These are phyloP conservation scores for Podaxis rugospora DNA, from an alignment of 768 basidiomycete species.

Conservation along the genomic window DNA sequence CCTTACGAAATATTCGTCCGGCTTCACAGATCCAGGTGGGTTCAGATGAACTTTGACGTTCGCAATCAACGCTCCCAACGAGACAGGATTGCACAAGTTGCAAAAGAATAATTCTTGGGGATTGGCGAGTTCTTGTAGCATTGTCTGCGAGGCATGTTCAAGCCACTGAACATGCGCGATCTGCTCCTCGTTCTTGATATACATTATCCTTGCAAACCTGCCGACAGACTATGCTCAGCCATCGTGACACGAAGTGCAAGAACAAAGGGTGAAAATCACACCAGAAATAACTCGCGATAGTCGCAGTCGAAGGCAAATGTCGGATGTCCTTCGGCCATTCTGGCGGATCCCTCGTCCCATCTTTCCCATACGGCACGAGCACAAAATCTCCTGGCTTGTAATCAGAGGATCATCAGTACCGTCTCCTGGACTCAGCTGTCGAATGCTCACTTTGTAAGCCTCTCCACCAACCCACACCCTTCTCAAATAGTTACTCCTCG, in stretches of 20 bases:
- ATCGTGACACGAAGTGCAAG: not conserved
- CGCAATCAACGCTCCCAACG: constrained; percentile 36
- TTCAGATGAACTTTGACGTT: constrained; percentile 43
- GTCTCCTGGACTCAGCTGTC: not conserved
- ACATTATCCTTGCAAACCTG: constrained; percentile 69
- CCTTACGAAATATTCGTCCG: constrained; percentile 15
- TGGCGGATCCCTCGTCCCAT: constrained; percentile 28
- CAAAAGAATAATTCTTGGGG: constrained; percentile 64
- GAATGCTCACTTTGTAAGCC: constrained; percentile 33
- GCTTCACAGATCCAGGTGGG: constrained; percentile 2
- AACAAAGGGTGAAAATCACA: constrained; percentile 19
- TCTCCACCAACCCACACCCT: constrained; percentile 39
- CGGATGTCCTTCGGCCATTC: constrained; percentile 18
- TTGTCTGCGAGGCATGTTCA: constrained; percentile 59
- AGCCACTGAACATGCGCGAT: constrained; percentile 71
- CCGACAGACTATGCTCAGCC: not conserved
- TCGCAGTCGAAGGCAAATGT: constrained; percentile 32
- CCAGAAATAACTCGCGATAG: constrained; percentile 64
- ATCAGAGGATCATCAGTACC: not conserved
- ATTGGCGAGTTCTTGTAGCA: constrained; percentile 56
- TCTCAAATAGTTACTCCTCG: constrained; percentile 30
- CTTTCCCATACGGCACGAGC: constrained; percentile 33
- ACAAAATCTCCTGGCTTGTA: constrained; percentile 61
- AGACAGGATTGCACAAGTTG: constrained; percentile 44
- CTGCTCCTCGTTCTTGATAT: constrained; percentile 38